Conservation (phyloP, 495 filamentous ascomycete species). For the Penicillium ochrochloron region DNA sequence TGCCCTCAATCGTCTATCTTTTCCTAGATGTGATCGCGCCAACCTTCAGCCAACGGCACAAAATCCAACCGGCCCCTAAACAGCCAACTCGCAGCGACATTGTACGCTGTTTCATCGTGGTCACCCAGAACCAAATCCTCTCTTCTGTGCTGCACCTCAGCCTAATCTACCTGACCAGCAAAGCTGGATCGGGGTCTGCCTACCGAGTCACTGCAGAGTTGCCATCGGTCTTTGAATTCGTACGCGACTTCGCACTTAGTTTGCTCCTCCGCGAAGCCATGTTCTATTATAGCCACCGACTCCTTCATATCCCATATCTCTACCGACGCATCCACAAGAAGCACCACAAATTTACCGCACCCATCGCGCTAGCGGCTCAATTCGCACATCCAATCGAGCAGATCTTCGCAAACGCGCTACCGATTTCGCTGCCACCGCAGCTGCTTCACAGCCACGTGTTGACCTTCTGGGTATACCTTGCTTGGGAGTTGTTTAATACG, state of each 20-base stretch:
- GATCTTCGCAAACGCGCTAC: constrained; percentile 57
- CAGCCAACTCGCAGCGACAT: constrained; percentile 54
- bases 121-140: constrained; percentile 52
- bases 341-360: constrained; percentile 63
- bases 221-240: constrained; percentile 40
- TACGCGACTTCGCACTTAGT: constrained; percentile 49
- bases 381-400: constrained; percentile 65
- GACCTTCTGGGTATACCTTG: constrained; percentile 56
- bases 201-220: constrained; percentile 41
- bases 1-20: constrained; percentile 50
- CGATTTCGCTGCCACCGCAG: constrained; percentile 56
- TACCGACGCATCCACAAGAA: constrained; percentile 59
- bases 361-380: constrained; percentile 60
- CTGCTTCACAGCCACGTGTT: constrained; percentile 52
- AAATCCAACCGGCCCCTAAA: constrained; percentile 57
- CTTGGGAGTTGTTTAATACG: constrained; percentile 53
- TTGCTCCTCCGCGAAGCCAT: constrained; percentile 53
- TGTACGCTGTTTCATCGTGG: constrained; percentile 48
- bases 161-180: constrained; percentile 29
- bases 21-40: constrained; percentile 49
- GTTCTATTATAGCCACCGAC: constrained; percentile 62
- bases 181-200: constrained; percentile 24
- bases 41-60: constrained; percentile 55
- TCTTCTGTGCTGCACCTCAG: constrained; percentile 42
- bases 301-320: constrained; percentile 54